Evolutionary conservation across 2,329 filamentous ascomycete genomes (phyloP).

Genomic region (Monilinia fructicola): DNA sequence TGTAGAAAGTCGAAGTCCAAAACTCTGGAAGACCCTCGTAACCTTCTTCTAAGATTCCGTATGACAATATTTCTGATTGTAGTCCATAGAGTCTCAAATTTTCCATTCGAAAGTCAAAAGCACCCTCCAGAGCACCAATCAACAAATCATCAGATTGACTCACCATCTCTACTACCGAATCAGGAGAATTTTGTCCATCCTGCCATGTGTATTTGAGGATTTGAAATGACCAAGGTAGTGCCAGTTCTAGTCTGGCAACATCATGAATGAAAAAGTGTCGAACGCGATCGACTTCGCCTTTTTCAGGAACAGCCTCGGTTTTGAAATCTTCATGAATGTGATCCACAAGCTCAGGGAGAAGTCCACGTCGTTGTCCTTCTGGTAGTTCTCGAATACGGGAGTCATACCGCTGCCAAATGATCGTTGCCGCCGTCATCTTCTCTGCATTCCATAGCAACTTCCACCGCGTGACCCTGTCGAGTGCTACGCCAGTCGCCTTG

Average conservation of each 20-base stretch:
- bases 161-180: constrained; percentile 41
- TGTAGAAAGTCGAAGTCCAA: constrained; percentile 75
- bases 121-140: constrained; percentile 60
- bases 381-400: constrained; percentile 59
- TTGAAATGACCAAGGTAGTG: constrained; percentile 77
- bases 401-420: constrained; percentile 81
- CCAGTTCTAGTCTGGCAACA: constrained; percentile 67
- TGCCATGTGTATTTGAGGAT: constrained; percentile 72
- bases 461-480: constrained; percentile 73
- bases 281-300: constrained; percentile 73
- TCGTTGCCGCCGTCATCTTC: constrained; percentile 76
- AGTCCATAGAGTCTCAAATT: constrained; percentile 74
- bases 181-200: constrained; percentile 56
- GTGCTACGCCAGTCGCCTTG: constrained; percentile 59
- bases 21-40: constrained; percentile 73
- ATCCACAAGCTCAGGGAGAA: constrained; percentile 72
- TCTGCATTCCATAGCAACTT: constrained; percentile 84
- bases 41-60: constrained; percentile 61
- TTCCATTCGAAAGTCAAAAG: constrained; percentile 68
- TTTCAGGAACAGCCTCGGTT: constrained; percentile 60
- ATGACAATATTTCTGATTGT: constrained; percentile 61
- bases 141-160: constrained; percentile 75
- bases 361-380: constrained; percentile 62
- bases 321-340: constrained; percentile 77
- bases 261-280: constrained; percentile 86